A percentile compares a stretch with the other conserved stretches of the same genome.
Conservation (phyloP, 2,329 filamentous ascomycete species). For the Talaromyces sp. region DNA sequence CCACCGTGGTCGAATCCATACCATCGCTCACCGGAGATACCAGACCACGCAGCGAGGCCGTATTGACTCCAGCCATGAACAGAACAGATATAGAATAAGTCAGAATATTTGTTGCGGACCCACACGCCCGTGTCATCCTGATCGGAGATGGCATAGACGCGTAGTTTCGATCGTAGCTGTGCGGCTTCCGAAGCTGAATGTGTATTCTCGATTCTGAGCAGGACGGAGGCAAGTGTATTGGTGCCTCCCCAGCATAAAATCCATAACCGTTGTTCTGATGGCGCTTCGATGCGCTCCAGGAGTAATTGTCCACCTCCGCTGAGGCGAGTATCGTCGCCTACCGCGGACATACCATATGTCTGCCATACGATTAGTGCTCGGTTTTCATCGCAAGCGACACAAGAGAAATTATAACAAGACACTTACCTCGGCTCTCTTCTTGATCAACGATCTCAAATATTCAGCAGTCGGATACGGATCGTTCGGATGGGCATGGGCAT, state of each 20-base stretch:
- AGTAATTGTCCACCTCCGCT: constrained; percentile 6
- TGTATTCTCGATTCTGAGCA: constrained; percentile 34
- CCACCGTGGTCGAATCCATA: constrained; percentile 51
- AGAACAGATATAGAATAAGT: constrained; percentile 57
- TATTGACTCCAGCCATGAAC: constrained; percentile 60
- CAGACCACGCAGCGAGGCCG: constrained; percentile 55
- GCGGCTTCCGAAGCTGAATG: constrained; percentile 31
- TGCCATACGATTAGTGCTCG: not conserved
- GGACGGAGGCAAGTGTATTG: constrained; percentile 53
- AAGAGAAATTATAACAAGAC: not conserved
- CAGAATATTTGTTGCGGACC: constrained; percentile 56
- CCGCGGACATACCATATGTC: constrained; percentile 3
- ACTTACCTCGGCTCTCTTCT: not conserved
- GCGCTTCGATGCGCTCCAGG: constrained; percentile 33
- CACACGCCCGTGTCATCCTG: constrained; percentile 59
- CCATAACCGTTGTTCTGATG: constrained; percentile 50
- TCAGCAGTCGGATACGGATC: constrained; percentile 39
- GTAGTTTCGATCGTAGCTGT: constrained; percentile 43
- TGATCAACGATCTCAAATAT: not conserved
- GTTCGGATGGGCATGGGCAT: constrained; percentile 49
- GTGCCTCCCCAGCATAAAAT: constrained; percentile 56
- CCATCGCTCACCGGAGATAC: constrained; percentile 53
- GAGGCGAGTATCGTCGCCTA: not conserved
- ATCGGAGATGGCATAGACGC: constrained; percentile 59
- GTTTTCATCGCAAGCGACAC: not conserved